A percentile compares a stretch with the other conserved stretches of the same genome.
phyloP scores from a whole-genome alignment of 2,329 filamentous ascomycete genomes.

The Fusarium transvaalense region DNA sequence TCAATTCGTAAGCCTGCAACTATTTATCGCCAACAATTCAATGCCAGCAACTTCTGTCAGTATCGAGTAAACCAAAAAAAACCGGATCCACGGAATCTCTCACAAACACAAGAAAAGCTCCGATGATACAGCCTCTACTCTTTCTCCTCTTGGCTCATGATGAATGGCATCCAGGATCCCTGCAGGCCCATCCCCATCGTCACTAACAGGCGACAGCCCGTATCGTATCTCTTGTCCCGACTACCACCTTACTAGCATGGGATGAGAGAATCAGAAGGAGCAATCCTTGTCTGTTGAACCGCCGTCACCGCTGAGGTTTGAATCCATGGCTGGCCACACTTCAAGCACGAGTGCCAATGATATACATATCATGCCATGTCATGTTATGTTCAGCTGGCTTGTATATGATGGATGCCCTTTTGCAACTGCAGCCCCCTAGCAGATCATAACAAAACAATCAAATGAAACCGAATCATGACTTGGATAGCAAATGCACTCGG shows the following conservation, averaged over 20 bases:
- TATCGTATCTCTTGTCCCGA: slow-evolving; percentile 41
- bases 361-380: slow-evolving; percentile 6
- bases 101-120: neutral
- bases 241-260: slow-evolving; percentile 39
- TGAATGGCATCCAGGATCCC: slow-evolving; percentile 11
- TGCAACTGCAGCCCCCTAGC: slow-evolving; percentile 7
- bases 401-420: slow-evolving; percentile 12
- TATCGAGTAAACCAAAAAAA: neutral
- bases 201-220: slow-evolving; percentile 30
- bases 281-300: slow-evolving; percentile 32
- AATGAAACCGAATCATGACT: neutral
- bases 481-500: neutral
- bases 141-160: slow-evolving; percentile 4
- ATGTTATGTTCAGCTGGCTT: slow-evolving; percentile 39
- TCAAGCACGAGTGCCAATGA: slow-evolving; percentile 13
- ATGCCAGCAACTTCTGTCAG: neutral
- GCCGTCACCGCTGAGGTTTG: slow-evolving; percentile 27
- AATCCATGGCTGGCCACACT: slow-evolving; percentile 15
- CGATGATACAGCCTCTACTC: slow-evolving; percentile 2
- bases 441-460: neutral
- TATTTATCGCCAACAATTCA: neutral
- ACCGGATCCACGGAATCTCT: neutral
- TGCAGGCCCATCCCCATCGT: slow-evolving; percentile 17
- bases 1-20: neutral
- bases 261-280: slow-evolving; percentile 9